Evolutionary conservation across 1,284 basidiomycete genomes (phyloP).

Genomic region (Anthracocystis setariae): DNA sequence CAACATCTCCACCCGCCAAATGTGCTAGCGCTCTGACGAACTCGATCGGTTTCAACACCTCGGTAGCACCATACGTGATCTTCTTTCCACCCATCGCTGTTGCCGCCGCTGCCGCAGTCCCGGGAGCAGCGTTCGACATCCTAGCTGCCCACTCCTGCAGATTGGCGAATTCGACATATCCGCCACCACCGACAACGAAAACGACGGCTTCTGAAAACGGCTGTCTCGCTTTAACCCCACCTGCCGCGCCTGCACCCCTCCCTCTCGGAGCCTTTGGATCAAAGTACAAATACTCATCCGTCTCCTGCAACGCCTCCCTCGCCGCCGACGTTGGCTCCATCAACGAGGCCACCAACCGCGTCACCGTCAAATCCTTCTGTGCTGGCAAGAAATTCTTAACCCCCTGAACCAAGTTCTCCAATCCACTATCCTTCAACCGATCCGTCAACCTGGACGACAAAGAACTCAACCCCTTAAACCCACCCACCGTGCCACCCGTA

Average conservation of each 20-base stretch:
- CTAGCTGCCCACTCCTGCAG: slow-evolving; percentile 70
- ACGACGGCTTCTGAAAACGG: slow-evolving; percentile 88
- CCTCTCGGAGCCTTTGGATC: slow-evolving; percentile 75
- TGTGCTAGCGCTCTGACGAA: slow-evolving; percentile 78
- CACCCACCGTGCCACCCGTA: slow-evolving; percentile 72
- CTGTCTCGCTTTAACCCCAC: slow-evolving; percentile 62
- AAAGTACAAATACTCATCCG: slow-evolving; percentile 93
- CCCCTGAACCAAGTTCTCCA: slow-evolving; percentile 93
- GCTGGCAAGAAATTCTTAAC: slow-evolving; percentile 98
- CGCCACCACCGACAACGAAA: slow-evolving; percentile 95
- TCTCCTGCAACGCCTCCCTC: slow-evolving; percentile 75
- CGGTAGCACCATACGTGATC: slow-evolving; percentile 94
- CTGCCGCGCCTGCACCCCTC: slow-evolving; percentile 27
- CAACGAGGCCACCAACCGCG: slow-evolving; percentile 89
- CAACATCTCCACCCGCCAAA: slow-evolving; percentile 38
- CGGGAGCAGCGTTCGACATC: no score
- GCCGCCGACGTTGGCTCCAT: slow-evolving; percentile 95
- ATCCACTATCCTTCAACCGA: slow-evolving; percentile 88
- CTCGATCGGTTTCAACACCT: slow-evolving; percentile 87
- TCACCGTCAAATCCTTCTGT: slow-evolving; percentile 91
- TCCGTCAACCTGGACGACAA: slow-evolving; percentile 77
- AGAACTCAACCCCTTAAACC: slow-evolving; percentile 90
- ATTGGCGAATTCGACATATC: slow-evolving; percentile 97
- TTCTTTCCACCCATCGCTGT: slow-evolving; percentile 66
- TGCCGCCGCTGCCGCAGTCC: slow-evolving; percentile 31